phyloP scores from a whole-genome alignment of 768 basidiomycete genomes.

The Dioszegia hungarica region DNA sequence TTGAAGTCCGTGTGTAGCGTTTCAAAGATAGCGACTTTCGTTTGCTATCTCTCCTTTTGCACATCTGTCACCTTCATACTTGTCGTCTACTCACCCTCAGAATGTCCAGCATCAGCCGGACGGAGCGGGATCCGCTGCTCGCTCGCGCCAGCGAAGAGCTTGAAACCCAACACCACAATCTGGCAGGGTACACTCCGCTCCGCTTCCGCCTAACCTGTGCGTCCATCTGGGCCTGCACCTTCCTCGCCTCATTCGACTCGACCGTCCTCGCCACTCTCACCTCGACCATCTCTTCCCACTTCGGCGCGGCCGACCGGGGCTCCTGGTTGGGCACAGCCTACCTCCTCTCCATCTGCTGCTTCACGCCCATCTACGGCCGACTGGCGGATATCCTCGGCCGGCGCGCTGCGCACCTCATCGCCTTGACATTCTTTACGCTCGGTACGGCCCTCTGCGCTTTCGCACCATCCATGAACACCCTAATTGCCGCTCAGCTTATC shows the following conservation, averaged over 20 bases:
- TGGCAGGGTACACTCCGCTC: conserved; percentile 28
- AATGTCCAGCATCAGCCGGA: neutral
- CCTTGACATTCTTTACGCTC: conserved; percentile 24
- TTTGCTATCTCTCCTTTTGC: too few relatives aligned
- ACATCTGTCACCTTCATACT: too few relatives aligned
- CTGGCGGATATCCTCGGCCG: conserved; percentile 33
- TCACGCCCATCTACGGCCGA: conserved; percentile 40
- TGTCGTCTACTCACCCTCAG: too few relatives aligned
- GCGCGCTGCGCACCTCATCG: conserved; percentile 25
- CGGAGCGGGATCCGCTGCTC: neutral
- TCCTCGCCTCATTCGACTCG: conserved; percentile 30
- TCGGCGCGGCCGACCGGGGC: conserved; percentile 32
- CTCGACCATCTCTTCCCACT: conserved; percentile 28
- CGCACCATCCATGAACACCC: conserved; percentile 26
- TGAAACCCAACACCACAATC: conserved; percentile 26
- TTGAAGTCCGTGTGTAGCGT: too few relatives aligned
- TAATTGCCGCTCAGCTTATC: conserved; percentile 28
- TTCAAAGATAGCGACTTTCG: too few relatives aligned
- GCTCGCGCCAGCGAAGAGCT: too few relatives aligned
- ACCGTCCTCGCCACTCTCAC: conserved; percentile 37
- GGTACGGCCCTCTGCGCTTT: conserved; percentile 32
- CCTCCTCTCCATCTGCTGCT: conserved; percentile 37
- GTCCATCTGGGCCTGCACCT: conserved; percentile 30
- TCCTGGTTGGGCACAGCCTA: conserved; percentile 45
- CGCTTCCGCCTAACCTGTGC: conserved; percentile 32